Percentiles rank a stretch among this genome's conserved stretches.
These are phyloP conservation scores for Turnera subulata DNA, from an alignment of 345 rosid genomes.

Conservation along the genomic window DNA sequence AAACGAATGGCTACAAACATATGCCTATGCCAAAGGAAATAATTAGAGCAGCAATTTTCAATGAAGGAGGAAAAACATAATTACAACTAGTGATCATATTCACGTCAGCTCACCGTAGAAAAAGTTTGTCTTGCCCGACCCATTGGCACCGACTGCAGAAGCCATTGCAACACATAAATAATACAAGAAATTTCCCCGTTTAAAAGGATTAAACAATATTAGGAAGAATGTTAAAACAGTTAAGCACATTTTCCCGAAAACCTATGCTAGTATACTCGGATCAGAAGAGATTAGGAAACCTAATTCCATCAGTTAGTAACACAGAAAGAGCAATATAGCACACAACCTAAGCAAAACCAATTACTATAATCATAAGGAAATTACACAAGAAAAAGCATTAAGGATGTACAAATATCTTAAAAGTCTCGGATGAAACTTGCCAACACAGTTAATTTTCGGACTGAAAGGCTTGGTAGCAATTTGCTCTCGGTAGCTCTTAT, in stretches of 20 bases:
- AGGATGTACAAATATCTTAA: too few relatives aligned
- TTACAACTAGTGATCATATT: background rate
- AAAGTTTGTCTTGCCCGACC: conserved; percentile 93
- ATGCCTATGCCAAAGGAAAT: conserved; percentile 1
- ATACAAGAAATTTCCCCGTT: background rate
- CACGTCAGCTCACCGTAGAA: conserved; percentile 63
- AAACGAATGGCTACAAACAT: conserved; percentile 78
- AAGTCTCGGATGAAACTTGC: conserved; percentile 32
- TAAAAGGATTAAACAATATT: background rate
- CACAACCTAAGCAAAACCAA: too few relatives aligned
- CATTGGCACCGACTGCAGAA: conserved; percentile 88
- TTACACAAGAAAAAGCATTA: too few relatives aligned
- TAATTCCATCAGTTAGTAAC: too few relatives aligned
- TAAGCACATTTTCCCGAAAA: too few relatives aligned
- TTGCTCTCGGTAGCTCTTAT: conserved; percentile 94
- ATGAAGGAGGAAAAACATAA: background rate
- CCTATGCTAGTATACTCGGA: too few relatives aligned
- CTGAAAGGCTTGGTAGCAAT: conserved; percentile 86
- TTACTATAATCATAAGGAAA: too few relatives aligned
- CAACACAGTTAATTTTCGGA: conserved; percentile 84
- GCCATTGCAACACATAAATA: background rate
- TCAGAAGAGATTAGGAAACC: too few relatives aligned
- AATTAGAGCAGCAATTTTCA: background rate
- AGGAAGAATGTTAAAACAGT: too few relatives aligned
- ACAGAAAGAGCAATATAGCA: too few relatives aligned